Evolutionary conservation across 2,329 filamentous ascomycete species (phyloP).

Genomic region (Fusarium sp.): DNA sequence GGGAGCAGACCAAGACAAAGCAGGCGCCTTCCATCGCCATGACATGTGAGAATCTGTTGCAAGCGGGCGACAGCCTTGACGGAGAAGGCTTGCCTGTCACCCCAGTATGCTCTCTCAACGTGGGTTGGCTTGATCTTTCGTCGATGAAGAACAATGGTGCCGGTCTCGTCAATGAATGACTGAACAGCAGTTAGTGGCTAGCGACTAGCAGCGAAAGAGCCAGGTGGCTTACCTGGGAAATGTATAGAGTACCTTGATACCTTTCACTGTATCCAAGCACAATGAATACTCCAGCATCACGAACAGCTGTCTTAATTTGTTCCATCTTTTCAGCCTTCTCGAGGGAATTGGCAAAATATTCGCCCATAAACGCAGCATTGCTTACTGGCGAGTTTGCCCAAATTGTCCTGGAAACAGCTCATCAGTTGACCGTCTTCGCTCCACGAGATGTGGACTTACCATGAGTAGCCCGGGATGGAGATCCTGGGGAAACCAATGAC

Average conservation of each 20-base stretch:
- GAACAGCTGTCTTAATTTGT: background rate
- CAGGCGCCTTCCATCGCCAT: background rate
- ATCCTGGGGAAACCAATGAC: background rate
- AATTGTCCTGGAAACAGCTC: background rate
- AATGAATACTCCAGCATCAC: background rate
- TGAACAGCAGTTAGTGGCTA: fast-evolving
- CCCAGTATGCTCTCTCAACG: background rate
- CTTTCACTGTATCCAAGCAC: background rate
- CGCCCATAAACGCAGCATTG: background rate
- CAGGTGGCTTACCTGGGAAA: background rate
- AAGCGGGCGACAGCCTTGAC: background rate
- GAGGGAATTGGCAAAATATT: background rate
- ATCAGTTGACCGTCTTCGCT: background rate
- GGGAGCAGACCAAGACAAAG: background rate
- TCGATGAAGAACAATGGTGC: background rate
- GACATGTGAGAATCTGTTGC: background rate
- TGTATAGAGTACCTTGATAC: background rate
- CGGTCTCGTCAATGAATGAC: background rate
- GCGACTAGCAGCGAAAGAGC: fast-evolving
- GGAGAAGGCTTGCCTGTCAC: background rate
- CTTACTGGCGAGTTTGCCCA: background rate
- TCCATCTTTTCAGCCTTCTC: background rate
- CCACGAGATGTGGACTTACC: background rate
- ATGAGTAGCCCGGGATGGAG: background rate
- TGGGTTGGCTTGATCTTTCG: background rate